Evolutionary conservation across 306 rosid genomes (phyloP), one percentile per base, ranked within the genome.

Genomic region (Psophocarpus tetragonolobus): DNA sequence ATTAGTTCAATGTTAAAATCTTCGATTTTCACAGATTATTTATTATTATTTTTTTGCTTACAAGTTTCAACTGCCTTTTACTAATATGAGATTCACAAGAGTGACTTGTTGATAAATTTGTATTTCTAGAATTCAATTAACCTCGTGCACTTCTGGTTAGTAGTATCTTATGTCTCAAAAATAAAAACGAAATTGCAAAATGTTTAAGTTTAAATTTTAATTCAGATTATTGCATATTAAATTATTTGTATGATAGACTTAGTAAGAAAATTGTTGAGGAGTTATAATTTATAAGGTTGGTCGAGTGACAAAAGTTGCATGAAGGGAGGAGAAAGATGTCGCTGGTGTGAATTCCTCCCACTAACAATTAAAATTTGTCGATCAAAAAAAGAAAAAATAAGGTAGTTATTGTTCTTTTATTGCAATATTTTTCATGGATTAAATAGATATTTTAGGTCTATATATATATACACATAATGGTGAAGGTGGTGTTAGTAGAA

Each of bases 401-500:
- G n/a, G n/a, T n/a, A n/a, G 54, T 39, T 60, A 14, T 10, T 57
- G n/a, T 15, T 33, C 68, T 10, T 64, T 32, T 60, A 63, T 30
- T 21, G 42, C 50, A 76, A 33, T 39, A 71, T 70, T 53, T 62
- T 62, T 41, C 63, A 30, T 76, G 50, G 51, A 45, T 73, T 61
- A 18, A 13, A 68, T 13, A 47, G 30, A 48, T 63, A 50, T 63
- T 39, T 42, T 80, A 82, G 91, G 88, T 84, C 78, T 84, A 89
- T 88, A 83, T 88, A 87, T 80, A n/a, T 14, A 83, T 88, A 57
- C 85, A 88, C 1, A 74, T 91, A 88, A 47, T 83, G 87, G 84
- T 90, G 90, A 88, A 88, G 89, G 90, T 88, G 77, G 30, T 21
- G 4, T 33, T 79, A 61, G 32, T 24, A 56, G 48, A 20, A 36